These are phyloP conservation scores for Hawksworthiomyces lignivorus DNA, from an alignment of 2,329 filamentous ascomycete species.

Conservation along the genomic window DNA sequence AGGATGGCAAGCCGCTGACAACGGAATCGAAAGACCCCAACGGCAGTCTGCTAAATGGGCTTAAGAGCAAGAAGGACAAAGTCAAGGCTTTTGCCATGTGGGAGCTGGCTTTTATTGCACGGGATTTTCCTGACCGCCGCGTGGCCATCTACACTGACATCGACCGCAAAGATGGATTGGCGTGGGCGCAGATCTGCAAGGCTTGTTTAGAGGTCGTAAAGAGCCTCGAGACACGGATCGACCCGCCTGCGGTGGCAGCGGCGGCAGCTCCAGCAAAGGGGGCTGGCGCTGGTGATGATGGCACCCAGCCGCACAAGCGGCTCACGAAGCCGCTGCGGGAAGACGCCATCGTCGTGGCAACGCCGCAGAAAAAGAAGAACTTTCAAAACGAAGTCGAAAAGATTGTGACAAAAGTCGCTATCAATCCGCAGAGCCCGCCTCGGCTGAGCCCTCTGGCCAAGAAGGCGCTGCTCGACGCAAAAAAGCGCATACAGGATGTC, in stretches of 20 bases:
- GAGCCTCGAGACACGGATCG: conserved; percentile 59
- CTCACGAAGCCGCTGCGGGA: conserved; percentile 34
- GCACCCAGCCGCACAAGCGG: too few species aligned
- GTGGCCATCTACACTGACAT: conserved; percentile 82
- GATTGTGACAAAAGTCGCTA: conserved; percentile 34
- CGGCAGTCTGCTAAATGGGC: conserved; percentile 74
- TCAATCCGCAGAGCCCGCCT: conserved; percentile 41
- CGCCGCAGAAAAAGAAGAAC: conserved; percentile 24
- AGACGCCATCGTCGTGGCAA: conserved; percentile 37
- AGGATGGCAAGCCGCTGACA: conserved; percentile 77
- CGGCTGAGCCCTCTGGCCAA: conserved; percentile 44
- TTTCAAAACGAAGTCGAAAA: conserved; percentile 39
- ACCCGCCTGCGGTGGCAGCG: conserved; percentile 30
- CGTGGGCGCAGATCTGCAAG: conserved; percentile 71
- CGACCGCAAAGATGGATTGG: conserved; percentile 68
- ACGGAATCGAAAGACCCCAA: conserved; percentile 85
- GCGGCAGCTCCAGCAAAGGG: too few species aligned
- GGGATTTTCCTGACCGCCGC: conserved; percentile 65
- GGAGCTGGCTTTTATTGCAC: conserved; percentile 77
- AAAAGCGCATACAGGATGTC: conserved; percentile 42
- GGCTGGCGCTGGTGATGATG: too few species aligned
- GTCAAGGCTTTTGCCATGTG: conserved; percentile 81
- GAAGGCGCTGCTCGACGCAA: conserved; percentile 39
- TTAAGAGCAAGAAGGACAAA: conserved; percentile 75
- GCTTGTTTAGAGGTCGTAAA: conserved; percentile 64